A percentile compares a stretch with the other conserved stretches of the same genome.
These are phyloP conservation scores for Friedmanniomyces endolithicus DNA, from an alignment of 495 filamentous ascomycete genomes.

Conservation along the genomic window DNA sequence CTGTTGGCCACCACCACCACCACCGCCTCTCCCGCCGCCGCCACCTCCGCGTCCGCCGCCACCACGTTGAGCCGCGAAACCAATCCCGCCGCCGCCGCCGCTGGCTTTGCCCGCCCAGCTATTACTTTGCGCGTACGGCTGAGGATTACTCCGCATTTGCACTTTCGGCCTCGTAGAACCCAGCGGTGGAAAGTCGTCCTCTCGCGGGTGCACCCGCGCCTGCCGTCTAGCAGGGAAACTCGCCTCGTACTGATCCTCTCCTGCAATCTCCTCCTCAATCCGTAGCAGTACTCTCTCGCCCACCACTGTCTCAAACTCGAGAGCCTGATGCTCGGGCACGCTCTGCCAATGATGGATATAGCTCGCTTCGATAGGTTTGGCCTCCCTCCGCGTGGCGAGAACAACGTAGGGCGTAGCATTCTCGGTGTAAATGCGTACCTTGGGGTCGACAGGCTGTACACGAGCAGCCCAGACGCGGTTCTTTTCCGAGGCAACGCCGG, in stretches of 20 bases:
- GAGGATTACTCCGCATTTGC: conserved; percentile 1
- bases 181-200: conserved; percentile 36
- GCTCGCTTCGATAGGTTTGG: conserved; percentile 65
- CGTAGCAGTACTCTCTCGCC: conserved; percentile 75
- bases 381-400: conserved; percentile 40
- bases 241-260: conserved; percentile 47
- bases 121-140: not conserved
- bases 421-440: conserved; percentile 56
- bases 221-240: conserved; percentile 41
- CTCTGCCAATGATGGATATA: conserved; percentile 79
- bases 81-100: conserved; percentile 9
- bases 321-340: conserved; percentile 46
- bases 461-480: conserved; percentile 78
- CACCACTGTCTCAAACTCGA: conserved; percentile 66
- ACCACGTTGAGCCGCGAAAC: conserved; percentile 11
- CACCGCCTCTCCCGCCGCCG: conserved; percentile 14
- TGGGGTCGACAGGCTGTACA: conserved; percentile 43
- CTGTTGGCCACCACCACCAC: not conserved
- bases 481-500: conserved; percentile 58
- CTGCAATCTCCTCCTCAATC: conserved; percentile 54
- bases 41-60: conserved; percentile 6
- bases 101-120: conserved; percentile 3
- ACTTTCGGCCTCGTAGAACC: conserved; percentile 7
- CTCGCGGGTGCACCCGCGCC: conserved; percentile 43
- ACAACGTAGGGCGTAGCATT: conserved; percentile 38